Evolutionary conservation across 2,329 filamentous ascomycete genomes (phyloP), one percentile per base, ranked within the genome.

Genomic region (Microcyclosporella mali): DNA sequence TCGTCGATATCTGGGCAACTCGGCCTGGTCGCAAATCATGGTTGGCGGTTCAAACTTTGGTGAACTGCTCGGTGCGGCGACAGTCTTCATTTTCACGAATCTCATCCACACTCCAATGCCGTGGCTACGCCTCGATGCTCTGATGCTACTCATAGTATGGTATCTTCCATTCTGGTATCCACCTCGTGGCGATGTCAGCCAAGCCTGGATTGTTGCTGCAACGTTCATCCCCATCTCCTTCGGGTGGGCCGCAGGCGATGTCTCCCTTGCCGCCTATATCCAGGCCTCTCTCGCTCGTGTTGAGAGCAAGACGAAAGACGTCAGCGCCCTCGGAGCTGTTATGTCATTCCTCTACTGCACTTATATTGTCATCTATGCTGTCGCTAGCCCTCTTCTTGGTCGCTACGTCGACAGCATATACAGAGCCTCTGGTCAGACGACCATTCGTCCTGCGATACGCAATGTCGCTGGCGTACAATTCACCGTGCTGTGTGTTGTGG

Each of bases 341-440:
- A 43, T 43, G 41, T 38, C 34, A 6, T 43, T 43, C 29, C 29
- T 43, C 15, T 43, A 43, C n/a, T 43, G 41, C 41, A 43, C 41
- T 8, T 43, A 43, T 14, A 43, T 43, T 21, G 41, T 43, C 11
- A 32, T 43, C 9, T 43, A 43, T 18, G 35, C 41, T 10, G 39
- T 43, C 30, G 12, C 28, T 1, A 43, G 38, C 35, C 35, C 34
- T 8, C 12, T 43, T 11, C 35, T 43, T 8, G 41, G 41, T 9
- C 35, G 35, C 3, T 38, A 43, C 18, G 41, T 43, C 29, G 41
- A 43, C 28, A 27, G 36, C 14, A 30, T 43, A 2, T 43, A 37
- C n/a, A 21, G 27, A 10, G 19, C 15, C 27, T 43, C 41, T 8
- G 28, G 35, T 11, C 28, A 38, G 17, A 43, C 41, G 10, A 31